A percentile compares a stretch with the other conserved stretches of the same genome.
These are phyloP conservation scores for Iris macrosiphon DNA, from an alignment of 106 monocot species.

Conservation along the genomic window DNA sequence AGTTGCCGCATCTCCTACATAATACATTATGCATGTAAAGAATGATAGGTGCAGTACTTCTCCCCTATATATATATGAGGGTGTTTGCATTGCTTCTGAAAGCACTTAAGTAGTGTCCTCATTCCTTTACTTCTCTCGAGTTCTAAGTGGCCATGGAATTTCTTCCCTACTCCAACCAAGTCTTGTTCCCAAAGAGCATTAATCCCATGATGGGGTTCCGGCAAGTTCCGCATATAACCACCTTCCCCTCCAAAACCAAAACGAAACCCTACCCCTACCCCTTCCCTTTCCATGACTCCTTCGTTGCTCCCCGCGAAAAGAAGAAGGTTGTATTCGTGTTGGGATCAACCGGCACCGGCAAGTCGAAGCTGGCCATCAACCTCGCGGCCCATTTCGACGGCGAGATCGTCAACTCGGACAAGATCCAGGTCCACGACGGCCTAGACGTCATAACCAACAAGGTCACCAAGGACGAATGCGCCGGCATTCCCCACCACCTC, in stretches of 20 bases:
- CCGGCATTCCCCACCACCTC: conserved; percentile 60
- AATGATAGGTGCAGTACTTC: no score
- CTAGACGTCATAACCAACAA: conserved; percentile 59
- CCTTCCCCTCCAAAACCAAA: neutral
- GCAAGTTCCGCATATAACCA: neutral
- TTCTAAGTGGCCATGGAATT: neutral
- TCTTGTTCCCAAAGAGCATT: no score
- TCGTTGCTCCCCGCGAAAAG: neutral
- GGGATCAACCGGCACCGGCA: conserved; percentile 63
- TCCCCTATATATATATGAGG: no score
- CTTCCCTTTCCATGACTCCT: neutral
- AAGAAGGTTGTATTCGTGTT: conserved; percentile 21
- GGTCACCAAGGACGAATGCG: conserved; percentile 40
- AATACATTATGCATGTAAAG: no score
- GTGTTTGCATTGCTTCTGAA: neutral
- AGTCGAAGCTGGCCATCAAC: conserved; percentile 55
- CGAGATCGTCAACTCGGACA: conserved; percentile 70
- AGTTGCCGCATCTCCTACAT: conserved; percentile 6
- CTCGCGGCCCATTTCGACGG: conserved; percentile 36
- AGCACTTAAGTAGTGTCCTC: neutral
- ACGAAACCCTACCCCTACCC: neutral
- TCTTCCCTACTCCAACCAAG: neutral
- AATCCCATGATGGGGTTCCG: neutral
- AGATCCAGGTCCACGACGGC: conserved; percentile 66
- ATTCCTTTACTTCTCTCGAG: neutral